These are phyloP conservation scores for Microsporum ferrugineum DNA, from an alignment of 2,329 filamentous ascomycete species.

Conservation along the genomic window DNA sequence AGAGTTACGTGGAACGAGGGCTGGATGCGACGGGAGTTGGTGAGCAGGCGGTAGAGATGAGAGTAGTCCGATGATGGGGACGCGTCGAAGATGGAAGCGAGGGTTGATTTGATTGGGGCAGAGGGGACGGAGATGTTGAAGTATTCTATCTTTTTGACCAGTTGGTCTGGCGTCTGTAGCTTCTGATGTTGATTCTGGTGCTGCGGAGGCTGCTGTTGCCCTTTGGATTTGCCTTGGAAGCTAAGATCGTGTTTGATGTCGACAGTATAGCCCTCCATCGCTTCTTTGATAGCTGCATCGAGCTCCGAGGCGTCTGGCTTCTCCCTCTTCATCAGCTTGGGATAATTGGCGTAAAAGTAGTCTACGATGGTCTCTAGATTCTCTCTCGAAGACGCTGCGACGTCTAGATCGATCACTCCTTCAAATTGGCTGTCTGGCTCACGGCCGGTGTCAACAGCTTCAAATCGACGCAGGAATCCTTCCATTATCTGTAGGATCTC, in stretches of 20 bases:
- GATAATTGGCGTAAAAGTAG: slow-evolving; percentile 63
- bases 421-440: slow-evolving; percentile 77
- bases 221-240: slow-evolving; percentile 41
- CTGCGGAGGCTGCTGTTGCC: slow-evolving; percentile 26
- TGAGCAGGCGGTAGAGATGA: slow-evolving; percentile 65
- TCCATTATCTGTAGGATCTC: slow-evolving; percentile 91
- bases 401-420: slow-evolving; percentile 71
- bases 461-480: slow-evolving; percentile 76
- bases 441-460: slow-evolving; percentile 55
- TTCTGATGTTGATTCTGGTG: slow-evolving; percentile 15
- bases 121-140: slow-evolving; percentile 49
- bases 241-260: slow-evolving; percentile 65
- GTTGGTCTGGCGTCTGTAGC: slow-evolving; percentile 22
- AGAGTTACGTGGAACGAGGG: slow-evolving; percentile 86
- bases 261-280: slow-evolving; percentile 66
- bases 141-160: slow-evolving; percentile 52
- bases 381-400: slow-evolving; percentile 60
- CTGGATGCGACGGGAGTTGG: slow-evolving; percentile 64
- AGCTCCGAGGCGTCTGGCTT: slow-evolving; percentile 63
- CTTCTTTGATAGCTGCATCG: slow-evolving; percentile 64
- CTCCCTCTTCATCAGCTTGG: slow-evolving; percentile 55
- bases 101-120: slow-evolving; percentile 42
- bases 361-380: slow-evolving; percentile 74
- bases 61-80: slow-evolving; percentile 37
- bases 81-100: slow-evolving; percentile 58